phyloP scores from a whole-genome alignment of 768 basidiomycete species.

The Tylopilus felleus region DNA sequence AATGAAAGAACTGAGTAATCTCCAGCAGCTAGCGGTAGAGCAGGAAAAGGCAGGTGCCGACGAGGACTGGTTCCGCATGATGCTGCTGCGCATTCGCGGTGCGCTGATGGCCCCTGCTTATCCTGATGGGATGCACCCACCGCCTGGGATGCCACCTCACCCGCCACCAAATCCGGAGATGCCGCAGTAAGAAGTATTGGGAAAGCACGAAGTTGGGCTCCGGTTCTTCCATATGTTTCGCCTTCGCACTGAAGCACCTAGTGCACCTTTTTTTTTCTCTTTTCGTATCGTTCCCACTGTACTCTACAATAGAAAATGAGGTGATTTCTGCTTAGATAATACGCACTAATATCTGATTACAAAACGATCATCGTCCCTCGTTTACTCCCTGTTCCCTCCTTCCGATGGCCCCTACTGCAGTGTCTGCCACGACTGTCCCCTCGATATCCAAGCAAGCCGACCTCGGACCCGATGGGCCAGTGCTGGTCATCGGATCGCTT shows the following conservation, averaged over 20 bases:
- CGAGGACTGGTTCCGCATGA: conserved; percentile 83
- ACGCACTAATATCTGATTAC: conserved; percentile 20
- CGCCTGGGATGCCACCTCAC: conserved; percentile 36
- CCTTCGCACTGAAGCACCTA: neutral
- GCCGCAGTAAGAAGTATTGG: conserved; percentile 19
- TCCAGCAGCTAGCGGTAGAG: conserved; percentile 73
- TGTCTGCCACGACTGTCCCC: conserved; percentile 31
- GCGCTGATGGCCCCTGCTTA: conserved; percentile 57
- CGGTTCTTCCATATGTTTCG: conserved; percentile 6
- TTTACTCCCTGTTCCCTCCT: neutral
- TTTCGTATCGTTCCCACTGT: neutral
- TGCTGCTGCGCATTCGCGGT: conserved; percentile 73
- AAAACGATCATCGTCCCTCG: neutral
- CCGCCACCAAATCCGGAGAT: conserved; percentile 35
- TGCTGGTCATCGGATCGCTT: conserved; percentile 75
- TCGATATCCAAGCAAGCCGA: conserved; percentile 19
- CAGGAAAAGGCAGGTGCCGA: conserved; percentile 81
- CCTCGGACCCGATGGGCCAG: conserved; percentile 40
- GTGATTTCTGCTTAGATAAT: conserved; percentile 20
- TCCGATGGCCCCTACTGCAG: conserved; percentile 62
- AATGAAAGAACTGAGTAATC: conserved; percentile 73
- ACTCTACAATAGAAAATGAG: neutral
- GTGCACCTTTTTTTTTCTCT: neutral
- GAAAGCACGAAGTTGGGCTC: neutral
- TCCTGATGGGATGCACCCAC: conserved; percentile 37